phyloP scores from a whole-genome alignment of 257 asterid species.

The Nicotiana knightiana region DNA sequence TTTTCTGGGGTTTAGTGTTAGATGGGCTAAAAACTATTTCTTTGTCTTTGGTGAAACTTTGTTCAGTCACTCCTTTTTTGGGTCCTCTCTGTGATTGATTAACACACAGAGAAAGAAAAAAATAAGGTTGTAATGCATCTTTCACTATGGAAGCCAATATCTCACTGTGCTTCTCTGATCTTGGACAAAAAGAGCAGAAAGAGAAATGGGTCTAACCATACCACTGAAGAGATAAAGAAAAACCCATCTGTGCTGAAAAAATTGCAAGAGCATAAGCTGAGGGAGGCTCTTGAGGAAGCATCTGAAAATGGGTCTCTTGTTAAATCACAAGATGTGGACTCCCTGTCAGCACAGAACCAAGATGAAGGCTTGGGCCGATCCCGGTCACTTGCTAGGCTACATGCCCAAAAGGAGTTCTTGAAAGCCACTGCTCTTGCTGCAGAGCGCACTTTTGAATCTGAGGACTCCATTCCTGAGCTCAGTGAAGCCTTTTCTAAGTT shows the following conservation, averaged over 20 bases:
- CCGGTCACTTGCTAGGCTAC: constrained; percentile 77
- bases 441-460: constrained; percentile 59
- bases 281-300: constrained; percentile 98
- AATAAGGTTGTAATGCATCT: constrained; percentile 72
- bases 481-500: constrained; percentile 76
- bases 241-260: constrained; percentile 68
- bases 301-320: constrained; percentile 89
- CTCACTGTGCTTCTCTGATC: constrained; percentile 90
- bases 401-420: constrained; percentile 93
- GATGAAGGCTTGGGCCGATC: constrained; percentile 82
- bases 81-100: constrained; percentile 26
- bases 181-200: constrained; percentile 93
- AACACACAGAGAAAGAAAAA: background rate
- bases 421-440: constrained; percentile 93
- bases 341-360: constrained; percentile 55
- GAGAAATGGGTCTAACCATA: constrained; percentile 55
- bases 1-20: constrained; percentile 41
- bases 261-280: constrained; percentile 78
- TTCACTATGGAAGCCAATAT: constrained; percentile 96
- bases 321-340: constrained; percentile 76
- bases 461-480: constrained; percentile 60
- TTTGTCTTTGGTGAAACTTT: constrained; percentile 23
- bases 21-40: constrained; percentile 43
- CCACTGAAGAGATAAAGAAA: constrained; percentile 53
- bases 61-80: constrained; percentile 22